Percentiles rank a stretch among this genome's conserved stretches.
These are phyloP conservation scores for Arachis monticola DNA, from an alignment of 331 rosid genomes.

Conservation along the genomic window DNA sequence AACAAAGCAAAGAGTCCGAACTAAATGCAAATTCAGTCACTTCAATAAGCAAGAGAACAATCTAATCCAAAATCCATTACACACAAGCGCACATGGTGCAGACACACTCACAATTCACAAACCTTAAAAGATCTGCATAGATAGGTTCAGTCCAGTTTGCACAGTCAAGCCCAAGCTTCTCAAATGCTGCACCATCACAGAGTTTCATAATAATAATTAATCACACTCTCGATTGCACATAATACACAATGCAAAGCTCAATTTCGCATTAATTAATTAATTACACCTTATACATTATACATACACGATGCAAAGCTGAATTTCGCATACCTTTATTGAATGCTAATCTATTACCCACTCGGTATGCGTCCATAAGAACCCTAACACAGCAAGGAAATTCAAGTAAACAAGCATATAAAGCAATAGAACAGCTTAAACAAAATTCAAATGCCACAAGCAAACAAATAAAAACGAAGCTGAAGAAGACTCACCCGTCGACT, in stretches of 20 bases:
- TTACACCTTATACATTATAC: not conserved
- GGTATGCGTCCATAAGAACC: slow-evolving; percentile 88
- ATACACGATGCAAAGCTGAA: not conserved
- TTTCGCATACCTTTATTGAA: slow-evolving; percentile 74
- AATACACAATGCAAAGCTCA: not conserved
- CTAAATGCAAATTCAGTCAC: slow-evolving; percentile 15
- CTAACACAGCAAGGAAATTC: slow-evolving; percentile 44
- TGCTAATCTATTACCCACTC: slow-evolving; percentile 71
- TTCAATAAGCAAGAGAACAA: slow-evolving; percentile 10
- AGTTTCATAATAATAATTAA: not conserved
- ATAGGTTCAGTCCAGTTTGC: slow-evolving; percentile 90
- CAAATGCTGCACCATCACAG: slow-evolving; percentile 64
- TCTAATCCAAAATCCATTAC: slow-evolving; percentile 9
- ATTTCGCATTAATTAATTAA: not conserved
- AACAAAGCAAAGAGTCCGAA: not conserved
- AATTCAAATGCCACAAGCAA: not conserved
- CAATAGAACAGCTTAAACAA: not conserved
- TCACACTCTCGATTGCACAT: slow-evolving; percentile 4
- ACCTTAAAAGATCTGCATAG: slow-evolving; percentile 85
- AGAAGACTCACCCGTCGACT: slow-evolving; percentile 72
- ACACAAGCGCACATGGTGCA: not conserved
- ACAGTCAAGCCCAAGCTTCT: slow-evolving; percentile 86
- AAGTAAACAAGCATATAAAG: not conserved
- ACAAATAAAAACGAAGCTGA: not conserved
- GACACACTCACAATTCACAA: too few relatives aligned